A percentile compares a stretch with the other conserved stretches of the same genome.
phyloP scores from a whole-genome alignment of 306 rosid genomes.

The Vicia villosa region DNA sequence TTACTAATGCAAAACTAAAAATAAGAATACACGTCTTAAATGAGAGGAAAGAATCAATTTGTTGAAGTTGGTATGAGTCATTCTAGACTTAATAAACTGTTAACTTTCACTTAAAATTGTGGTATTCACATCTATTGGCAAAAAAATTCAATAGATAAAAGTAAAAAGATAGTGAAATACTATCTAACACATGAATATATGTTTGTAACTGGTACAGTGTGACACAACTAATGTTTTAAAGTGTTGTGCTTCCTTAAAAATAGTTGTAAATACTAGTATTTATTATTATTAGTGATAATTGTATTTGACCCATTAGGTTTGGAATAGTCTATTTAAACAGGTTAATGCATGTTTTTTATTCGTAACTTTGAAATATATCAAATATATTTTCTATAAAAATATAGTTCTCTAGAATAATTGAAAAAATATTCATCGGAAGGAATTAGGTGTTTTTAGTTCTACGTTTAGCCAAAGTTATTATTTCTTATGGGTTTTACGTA shows the following conservation, averaged over 20 bases:
- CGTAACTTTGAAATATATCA: too few species aligned
- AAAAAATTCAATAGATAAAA: neutral
- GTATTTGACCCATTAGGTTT: too few species aligned
- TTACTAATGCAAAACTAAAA: neutral
- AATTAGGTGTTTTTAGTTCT: neutral
- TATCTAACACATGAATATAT: neutral
- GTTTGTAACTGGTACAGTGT: neutral
- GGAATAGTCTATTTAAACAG: too few species aligned
- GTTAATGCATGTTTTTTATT: too few species aligned
- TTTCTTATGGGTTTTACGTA: neutral
- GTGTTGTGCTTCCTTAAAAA: conserved; percentile 3
- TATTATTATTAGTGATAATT: too few species aligned
- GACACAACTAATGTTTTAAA: neutral
- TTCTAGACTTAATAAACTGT: neutral
- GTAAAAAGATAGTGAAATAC: neutral
- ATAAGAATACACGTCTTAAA: neutral
- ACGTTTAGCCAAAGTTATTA: neutral
- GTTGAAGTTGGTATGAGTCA: neutral
- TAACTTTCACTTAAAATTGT: neutral
- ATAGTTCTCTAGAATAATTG: neutral
- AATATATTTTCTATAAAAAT: neutral
- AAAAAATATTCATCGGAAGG: neutral
- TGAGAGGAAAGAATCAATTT: neutral
- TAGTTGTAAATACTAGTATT: too few species aligned
- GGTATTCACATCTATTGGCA: neutral